Evolutionary conservation across 257 asterid species (phyloP).

Genomic region (Oldenlandia corymbosa): DNA sequence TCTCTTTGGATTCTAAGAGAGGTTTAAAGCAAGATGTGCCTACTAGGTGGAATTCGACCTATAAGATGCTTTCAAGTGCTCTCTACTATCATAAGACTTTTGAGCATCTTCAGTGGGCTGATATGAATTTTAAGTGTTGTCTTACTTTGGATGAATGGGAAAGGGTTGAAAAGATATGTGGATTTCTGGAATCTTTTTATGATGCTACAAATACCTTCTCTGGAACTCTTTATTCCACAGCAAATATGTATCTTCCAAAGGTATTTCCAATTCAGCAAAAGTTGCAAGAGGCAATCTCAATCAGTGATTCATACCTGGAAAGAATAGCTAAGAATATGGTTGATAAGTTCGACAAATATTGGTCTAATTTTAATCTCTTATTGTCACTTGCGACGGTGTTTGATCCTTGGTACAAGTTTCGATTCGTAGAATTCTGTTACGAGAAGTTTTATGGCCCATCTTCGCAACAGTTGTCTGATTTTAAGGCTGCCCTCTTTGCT

Average conservation of each 20-base stretch:
- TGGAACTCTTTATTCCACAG: neutral
- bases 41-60: neutral
- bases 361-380: too few relatives aligned
- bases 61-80: neutral
- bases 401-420: too few relatives aligned
- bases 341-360: too few relatives aligned
- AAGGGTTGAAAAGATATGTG: neutral
- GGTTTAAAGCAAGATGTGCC: neutral
- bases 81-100: neutral
- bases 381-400: too few relatives aligned
- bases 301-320: too few relatives aligned
- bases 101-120: neutral
- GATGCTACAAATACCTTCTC: neutral
- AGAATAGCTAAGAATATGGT: too few relatives aligned
- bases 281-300: too few relatives aligned
- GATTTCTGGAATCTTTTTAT: neutral
- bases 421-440: too few relatives aligned
- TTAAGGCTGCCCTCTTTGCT: too few relatives aligned
- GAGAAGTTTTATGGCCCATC: too few relatives aligned
- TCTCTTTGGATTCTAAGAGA: neutral
- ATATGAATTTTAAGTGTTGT: neutral
- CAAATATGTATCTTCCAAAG: neutral
- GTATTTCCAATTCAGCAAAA: too few relatives aligned
- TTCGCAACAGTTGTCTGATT: too few relatives aligned
- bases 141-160: neutral